phyloP scores from a whole-genome alignment of 2,329 filamentous ascomycete species.

The Nemania sp. region DNA sequence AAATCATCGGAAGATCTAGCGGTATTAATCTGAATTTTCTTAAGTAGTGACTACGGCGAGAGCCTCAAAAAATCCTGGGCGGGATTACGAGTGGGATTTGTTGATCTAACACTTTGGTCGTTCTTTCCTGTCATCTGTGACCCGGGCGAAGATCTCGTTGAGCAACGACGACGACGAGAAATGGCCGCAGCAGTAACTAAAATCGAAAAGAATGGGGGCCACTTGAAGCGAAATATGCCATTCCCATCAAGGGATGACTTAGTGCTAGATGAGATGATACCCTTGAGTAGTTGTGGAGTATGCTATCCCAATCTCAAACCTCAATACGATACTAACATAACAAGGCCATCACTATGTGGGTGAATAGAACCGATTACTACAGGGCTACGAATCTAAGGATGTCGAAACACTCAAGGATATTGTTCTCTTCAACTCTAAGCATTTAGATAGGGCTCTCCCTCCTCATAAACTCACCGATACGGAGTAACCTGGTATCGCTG shows the following conservation, averaged over 20 bases:
- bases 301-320: too few species aligned
- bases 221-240: background rate
- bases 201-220: background rate
- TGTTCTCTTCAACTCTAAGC: too few species aligned
- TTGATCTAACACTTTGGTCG: background rate
- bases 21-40: background rate
- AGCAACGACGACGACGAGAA: background rate
- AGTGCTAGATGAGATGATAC: background rate
- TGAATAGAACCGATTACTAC: too few species aligned
- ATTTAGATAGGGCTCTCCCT: too few species aligned
- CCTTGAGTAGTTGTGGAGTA: background rate
- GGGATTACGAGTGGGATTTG: background rate
- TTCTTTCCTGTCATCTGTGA: constrained; percentile 2
- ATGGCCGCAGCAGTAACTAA: background rate
- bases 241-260: constrained; percentile 4
- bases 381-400: too few species aligned
- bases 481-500: too few species aligned
- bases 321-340: too few species aligned
- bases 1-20: constrained; percentile 11
- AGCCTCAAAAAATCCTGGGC: background rate
- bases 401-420: too few species aligned
- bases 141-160: background rate
- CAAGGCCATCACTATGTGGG: too few species aligned
- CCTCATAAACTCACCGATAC: too few species aligned
- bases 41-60: too few species aligned